Evolutionary conservation across 345 rosid genomes (phyloP).

Genomic region (Citrus trifoliata): DNA sequence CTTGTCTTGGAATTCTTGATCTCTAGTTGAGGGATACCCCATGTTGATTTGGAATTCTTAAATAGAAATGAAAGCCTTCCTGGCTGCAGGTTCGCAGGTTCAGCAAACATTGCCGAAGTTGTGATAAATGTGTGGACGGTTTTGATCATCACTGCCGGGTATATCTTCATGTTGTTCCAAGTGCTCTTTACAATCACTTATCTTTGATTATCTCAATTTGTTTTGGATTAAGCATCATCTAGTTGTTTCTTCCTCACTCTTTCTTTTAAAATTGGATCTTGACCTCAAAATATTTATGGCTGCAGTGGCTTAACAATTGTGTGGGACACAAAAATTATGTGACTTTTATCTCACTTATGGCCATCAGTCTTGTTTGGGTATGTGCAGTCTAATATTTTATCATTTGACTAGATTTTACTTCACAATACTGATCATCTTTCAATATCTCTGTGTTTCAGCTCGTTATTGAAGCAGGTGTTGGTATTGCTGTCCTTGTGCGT

Average conservation of each 20-base stretch:
- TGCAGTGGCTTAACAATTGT: constrained; percentile 99
- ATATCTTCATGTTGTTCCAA: constrained; percentile 20
- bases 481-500: constrained; percentile 85
- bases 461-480: constrained; percentile 82
- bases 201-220: constrained; percentile 12
- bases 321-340: constrained; percentile 89
- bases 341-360: constrained; percentile 89
- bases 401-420: not conserved
- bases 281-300: constrained; percentile 19
- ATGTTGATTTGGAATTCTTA: constrained; percentile 7
- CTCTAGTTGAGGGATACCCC: not conserved
- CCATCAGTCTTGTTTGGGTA: constrained; percentile 89
- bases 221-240: constrained; percentile 4
- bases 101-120: constrained; percentile 95
- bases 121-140: constrained; percentile 96
- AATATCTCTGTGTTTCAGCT: constrained; percentile 46
- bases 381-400: constrained; percentile 15
- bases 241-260: not conserved
- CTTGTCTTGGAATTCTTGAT: not conserved
- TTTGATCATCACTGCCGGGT: constrained; percentile 99
- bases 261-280: constrained; percentile 16
- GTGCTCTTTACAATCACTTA: constrained; percentile 9
- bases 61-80: constrained; percentile 9
- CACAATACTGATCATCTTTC: not conserved
- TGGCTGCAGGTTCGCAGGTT: constrained; percentile 80